Conservation (phyloP, 306 rosid genomes). For the Ochetophila trinervis region DNA sequence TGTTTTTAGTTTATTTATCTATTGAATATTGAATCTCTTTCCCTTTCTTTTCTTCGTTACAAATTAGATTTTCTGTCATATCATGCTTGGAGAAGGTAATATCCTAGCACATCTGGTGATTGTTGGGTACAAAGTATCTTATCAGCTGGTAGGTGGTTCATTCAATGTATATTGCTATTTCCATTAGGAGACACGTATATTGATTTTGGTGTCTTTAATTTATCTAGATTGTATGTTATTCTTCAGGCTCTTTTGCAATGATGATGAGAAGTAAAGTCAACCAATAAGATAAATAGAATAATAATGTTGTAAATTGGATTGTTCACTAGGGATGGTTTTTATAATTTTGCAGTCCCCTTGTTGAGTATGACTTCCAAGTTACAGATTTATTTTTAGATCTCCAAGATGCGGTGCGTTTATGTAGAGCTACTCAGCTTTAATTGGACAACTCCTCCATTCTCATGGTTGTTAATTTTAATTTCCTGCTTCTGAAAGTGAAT, state of each 20-base stretch:
- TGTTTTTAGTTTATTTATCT: conserved; percentile 14
- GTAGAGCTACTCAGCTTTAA: conserved; percentile 85
- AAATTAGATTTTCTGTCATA: conserved; percentile 71
- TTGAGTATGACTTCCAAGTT: conserved; percentile 71
- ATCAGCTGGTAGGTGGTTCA: conserved; percentile 61
- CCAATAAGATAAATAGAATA: not conserved
- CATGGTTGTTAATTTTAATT: conserved; percentile 43
- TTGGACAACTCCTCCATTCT: conserved; percentile 69
- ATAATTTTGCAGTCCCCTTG: conserved; percentile 52
- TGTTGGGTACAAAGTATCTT: conserved; percentile 72
- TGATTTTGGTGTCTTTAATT: too few species aligned
- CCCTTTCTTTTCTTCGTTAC: conserved; percentile 33
- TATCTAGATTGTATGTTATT: not conserved
- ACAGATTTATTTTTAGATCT: conserved; percentile 75
- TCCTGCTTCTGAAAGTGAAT: conserved; percentile 2
- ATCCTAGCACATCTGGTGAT: conserved; percentile 68
- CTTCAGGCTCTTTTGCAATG: not conserved
- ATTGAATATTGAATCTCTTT: conserved; percentile 38
- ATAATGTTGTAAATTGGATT: not conserved
- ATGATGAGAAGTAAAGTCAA: too few species aligned
- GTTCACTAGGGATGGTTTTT: not conserved
- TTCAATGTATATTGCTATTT: conserved; percentile 24
- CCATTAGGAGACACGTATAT: not conserved
- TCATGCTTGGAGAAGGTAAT: conserved; percentile 97
- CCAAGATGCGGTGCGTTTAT: conserved; percentile 78